Evolutionary conservation across 441 rosid genomes (phyloP).

Genomic region (Arabidopsis hybrid): DNA sequence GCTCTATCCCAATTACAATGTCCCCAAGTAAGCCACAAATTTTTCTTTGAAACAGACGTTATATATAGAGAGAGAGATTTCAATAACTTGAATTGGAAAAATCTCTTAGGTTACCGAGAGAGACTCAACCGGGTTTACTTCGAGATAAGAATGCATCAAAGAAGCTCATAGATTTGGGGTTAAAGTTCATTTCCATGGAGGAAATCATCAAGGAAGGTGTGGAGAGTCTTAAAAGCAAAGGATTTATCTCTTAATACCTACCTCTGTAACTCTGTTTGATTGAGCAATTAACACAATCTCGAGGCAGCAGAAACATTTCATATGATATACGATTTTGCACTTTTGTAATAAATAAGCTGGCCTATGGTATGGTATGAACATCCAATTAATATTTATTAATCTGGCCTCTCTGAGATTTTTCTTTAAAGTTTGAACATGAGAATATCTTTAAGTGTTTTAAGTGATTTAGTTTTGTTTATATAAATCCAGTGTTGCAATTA

Average conservation of each 20-base stretch:
- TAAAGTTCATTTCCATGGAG: constrained; percentile 82
- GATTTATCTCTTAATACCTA: constrained; percentile 53
- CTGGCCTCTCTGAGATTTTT: background rate
- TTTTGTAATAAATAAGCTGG: constrained; percentile 18
- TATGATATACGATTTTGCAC: background rate
- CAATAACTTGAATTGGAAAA: background rate
- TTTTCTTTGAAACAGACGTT: background rate
- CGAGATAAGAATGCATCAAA: constrained; percentile 71
- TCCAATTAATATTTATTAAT: background rate
- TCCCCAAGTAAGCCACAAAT: constrained; percentile 62
- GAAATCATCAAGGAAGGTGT: constrained; percentile 82
- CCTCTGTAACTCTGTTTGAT: background rate
- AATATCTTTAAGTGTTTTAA: background rate
- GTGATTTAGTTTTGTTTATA: no score
- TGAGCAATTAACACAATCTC: constrained; percentile 4
- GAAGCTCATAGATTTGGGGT: constrained; percentile 82
- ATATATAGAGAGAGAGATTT: background rate
- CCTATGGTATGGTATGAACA: background rate
- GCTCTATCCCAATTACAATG: constrained; percentile 81
- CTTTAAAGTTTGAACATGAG: no score
- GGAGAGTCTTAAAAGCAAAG: constrained; percentile 74
- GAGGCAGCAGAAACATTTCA: constrained; percentile 28
- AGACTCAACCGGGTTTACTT: constrained; percentile 77
- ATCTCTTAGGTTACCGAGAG: constrained; percentile 64
- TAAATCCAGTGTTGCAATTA: no score